phyloP scores from a whole-genome alignment of 2,329 filamentous ascomycete species.

The Penicillium sp. region DNA sequence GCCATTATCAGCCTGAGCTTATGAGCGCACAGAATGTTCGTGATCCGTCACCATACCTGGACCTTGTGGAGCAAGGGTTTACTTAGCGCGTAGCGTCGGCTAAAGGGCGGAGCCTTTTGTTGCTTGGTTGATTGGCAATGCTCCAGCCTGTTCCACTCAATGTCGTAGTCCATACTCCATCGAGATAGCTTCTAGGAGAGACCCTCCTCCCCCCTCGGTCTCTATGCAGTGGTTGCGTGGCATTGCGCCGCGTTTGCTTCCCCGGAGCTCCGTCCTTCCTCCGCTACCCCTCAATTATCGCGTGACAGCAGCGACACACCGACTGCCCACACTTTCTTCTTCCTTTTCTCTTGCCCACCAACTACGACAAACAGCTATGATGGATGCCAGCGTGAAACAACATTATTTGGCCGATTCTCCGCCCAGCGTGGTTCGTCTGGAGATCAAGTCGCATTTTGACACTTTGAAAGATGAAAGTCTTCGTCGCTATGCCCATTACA shows the following conservation, averaged over 20 bases:
- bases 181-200: not conserved
- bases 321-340: slow-evolving; percentile 8
- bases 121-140: slow-evolving; percentile 10
- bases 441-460: slow-evolving; percentile 90
- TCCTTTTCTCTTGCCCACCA: slow-evolving; percentile 10
- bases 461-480: slow-evolving; percentile 52
- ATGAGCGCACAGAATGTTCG: too few species aligned
- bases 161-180: slow-evolving; percentile 12
- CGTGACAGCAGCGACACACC: not conserved
- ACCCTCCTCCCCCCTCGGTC: slow-evolving; percentile 1
- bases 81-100: not conserved
- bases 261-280: slow-evolving; percentile 16
- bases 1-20: not conserved
- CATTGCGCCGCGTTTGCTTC: slow-evolving; percentile 17
- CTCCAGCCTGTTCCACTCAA: slow-evolving; percentile 6
- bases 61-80: not conserved
- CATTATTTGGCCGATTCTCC: slow-evolving; percentile 90
- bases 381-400: slow-evolving; percentile 39
- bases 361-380: slow-evolving; percentile 14
- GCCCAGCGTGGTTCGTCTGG: slow-evolving; percentile 77
- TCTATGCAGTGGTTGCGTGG: slow-evolving; percentile 18
- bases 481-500: slow-evolving; percentile 86
- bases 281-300: slow-evolving; percentile 15
- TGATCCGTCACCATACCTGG: not conserved
- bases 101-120: slow-evolving; percentile 1